Evolutionary conservation across 495 filamentous ascomycete genomes (phyloP), one percentile per base, ranked within the genome.

Genomic region (Daldinia grandis): DNA sequence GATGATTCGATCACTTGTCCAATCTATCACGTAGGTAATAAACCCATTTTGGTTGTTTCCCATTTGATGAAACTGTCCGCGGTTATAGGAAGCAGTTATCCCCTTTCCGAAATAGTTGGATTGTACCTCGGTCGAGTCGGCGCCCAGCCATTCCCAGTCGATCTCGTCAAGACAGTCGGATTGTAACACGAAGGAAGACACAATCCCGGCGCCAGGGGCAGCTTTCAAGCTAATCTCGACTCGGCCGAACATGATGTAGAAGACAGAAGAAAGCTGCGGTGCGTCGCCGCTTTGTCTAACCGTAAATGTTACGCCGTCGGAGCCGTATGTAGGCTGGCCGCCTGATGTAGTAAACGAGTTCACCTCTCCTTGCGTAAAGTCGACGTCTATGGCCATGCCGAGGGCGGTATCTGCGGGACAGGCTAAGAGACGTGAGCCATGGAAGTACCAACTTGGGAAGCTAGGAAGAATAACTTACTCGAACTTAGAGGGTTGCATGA

Each of bases 71-170:
- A 90, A 94, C 38, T 89, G 84, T 17, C 89, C 94, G 49, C 93
- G 92, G 77, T 91, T 87, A 76, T 90, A 94, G 9, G 86, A 84
- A 12, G 79, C 81, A 0, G 90, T 92, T 58, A 92, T 89, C 14
- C 95, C 95, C 82, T 97, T 96, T 76, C 92, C 91, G 76, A 95
- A 99, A 83, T 94, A 99, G 81, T 99, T 97, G 76, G 88, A 91
- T 80, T 97, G 92, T 14, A 96, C 91, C 58, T 89, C 78, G 56
- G 73, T 84, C 59, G 82, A 80, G 72, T 90, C 84, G 49, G 84
- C 84, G 38, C 91, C 91, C 14, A 93, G 79, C 91, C 91, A 93
- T 76, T 93, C 91, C 86, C 93, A 93, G 78, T 98, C 95, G 74
- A 99, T 93, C 80, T 99, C 95, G 78, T 99, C 95, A 12, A 97